A percentile compares a stretch with the other conserved stretches of the same genome.
phyloP scores from a whole-genome alignment of 176 grass and related monocot genomes.

The Alloteropsis semialata region DNA sequence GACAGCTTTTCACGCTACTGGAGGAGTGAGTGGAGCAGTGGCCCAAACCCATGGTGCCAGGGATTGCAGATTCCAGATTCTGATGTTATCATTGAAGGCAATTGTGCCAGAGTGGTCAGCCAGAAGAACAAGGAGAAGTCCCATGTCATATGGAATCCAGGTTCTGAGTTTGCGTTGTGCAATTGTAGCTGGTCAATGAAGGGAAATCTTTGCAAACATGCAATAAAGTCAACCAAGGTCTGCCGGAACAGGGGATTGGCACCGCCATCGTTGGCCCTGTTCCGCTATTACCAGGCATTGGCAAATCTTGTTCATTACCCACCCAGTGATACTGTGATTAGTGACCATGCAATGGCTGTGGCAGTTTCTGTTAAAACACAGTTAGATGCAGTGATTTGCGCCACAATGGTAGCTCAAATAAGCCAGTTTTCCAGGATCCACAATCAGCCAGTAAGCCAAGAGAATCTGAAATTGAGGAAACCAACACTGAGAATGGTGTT shows the following conservation, averaged over 20 bases:
- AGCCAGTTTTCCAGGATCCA: not conserved
- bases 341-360: conserved; percentile 78
- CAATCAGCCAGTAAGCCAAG: conserved; percentile 26
- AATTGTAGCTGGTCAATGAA: conserved; percentile 77
- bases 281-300: conserved; percentile 63
- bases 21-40: conserved; percentile 82
- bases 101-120: conserved; percentile 58
- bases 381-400: conserved; percentile 48
- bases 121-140: conserved; percentile 59
- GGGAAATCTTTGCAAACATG: conserved; percentile 94
- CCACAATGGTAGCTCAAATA: conserved; percentile 11
- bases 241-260: conserved; percentile 62
- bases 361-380: conserved; percentile 70
- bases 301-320: conserved; percentile 66
- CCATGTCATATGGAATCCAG: conserved; percentile 66
- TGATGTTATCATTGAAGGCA: conserved; percentile 58
- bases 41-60: conserved; percentile 55
- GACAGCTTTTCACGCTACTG: conserved; percentile 78
- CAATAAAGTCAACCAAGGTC: conserved; percentile 59
- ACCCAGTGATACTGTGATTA: conserved; percentile 61
- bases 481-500: conserved; percentile 9
- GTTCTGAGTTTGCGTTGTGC: conserved; percentile 82
- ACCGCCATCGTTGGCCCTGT: conserved; percentile 56
- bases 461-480: conserved; percentile 16
- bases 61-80: conserved; percentile 66